A percentile compares a stretch with the other conserved stretches of the same genome.
These are phyloP conservation scores for Blastobotrys apis DNA, from an alignment of 1,139 yeast species.

Conservation along the genomic window DNA sequence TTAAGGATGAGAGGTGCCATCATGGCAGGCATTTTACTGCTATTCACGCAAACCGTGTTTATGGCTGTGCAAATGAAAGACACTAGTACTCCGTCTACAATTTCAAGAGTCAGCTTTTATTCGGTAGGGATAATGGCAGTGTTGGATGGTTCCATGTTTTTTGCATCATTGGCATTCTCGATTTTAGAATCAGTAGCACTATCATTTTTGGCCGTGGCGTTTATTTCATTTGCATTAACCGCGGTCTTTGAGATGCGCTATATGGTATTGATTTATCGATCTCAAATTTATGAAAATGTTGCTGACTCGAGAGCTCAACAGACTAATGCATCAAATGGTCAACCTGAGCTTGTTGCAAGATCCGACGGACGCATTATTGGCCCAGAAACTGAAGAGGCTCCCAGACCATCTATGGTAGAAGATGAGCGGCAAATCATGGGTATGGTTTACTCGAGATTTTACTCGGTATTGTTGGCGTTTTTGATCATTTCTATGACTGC, in stretches of 20 bases:
- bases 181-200: conserved; percentile 55
- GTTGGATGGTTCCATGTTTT: conserved; percentile 57
- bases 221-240: conserved; percentile 64
- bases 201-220: conserved; percentile 65
- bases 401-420: conserved; percentile 27
- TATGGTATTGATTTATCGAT: conserved; percentile 60
- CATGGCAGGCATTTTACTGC: conserved; percentile 44
- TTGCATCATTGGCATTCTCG: conserved; percentile 54
- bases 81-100: conserved; percentile 74
- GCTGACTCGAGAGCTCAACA: conserved; percentile 47
- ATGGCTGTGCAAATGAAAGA: conserved; percentile 62
- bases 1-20: conserved; percentile 31
- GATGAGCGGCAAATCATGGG: conserved; percentile 60
- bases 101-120: conserved; percentile 65
- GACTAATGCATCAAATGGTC: conserved; percentile 16
- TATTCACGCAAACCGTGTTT: conserved; percentile 47
- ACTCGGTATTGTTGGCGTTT: conserved; percentile 54
- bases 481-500: conserved; percentile 57
- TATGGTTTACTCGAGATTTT: conserved; percentile 57
- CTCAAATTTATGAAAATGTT: conserved; percentile 71
- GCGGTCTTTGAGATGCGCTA: conserved; percentile 76
- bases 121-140: conserved; percentile 51
- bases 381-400: conserved; percentile 10
- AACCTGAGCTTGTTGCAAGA: conserved; percentile 23
- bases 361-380: conserved; percentile 19